Evolutionary conservation across 2,329 filamentous ascomycete genomes (phyloP), one percentile per base, ranked within the genome.

Genomic region (Diaporthe batatas): DNA sequence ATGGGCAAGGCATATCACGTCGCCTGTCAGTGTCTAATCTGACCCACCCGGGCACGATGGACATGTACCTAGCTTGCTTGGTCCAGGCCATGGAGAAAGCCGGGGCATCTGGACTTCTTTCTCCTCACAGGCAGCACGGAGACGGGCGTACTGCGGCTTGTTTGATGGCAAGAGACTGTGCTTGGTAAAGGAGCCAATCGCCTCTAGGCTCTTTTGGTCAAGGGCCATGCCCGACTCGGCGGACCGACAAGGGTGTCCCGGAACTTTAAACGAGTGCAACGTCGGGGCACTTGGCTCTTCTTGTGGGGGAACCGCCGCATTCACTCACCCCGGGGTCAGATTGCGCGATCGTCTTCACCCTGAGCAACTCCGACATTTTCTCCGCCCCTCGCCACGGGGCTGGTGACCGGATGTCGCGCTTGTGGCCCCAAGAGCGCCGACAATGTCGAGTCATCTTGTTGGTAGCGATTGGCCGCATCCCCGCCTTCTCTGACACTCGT

Each of bases 351-450:
- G 14, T 34, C 44, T 44, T 29, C 68, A 62, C 36, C 23, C 42
- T 58, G 3, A 21, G 39, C 11, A 69, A 69, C 74, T 76, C 77
- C 77, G 77, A 76, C 12, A 78, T 76, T 77, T 77, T 75, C 76
- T 78, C 77, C 77, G 77, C 73, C 47, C 54, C 64, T 64, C 23
- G 39, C 58, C 58, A 12, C 39, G 18, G 8, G 4, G 36, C 29
- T 44, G 23, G 36, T 12, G 11, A 39, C 36, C 36, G 12, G 11
- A 39, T 39, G 10, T 39, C 12, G 36, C 36, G 29, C 62, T 21
- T 3, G 8, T 34, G 59, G 44, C 57, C 29, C 36, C 36, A 25
- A 34, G 16, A 47, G 39, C 32, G 25, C 49, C 57, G 57, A 62
- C n/a, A 29, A 16, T 29, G 39, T 44, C 62, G 62, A 67, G 47